Evolutionary conservation across 2,329 filamentous ascomycete species (phyloP).

Genomic region (Fusarium subtropicale): DNA sequence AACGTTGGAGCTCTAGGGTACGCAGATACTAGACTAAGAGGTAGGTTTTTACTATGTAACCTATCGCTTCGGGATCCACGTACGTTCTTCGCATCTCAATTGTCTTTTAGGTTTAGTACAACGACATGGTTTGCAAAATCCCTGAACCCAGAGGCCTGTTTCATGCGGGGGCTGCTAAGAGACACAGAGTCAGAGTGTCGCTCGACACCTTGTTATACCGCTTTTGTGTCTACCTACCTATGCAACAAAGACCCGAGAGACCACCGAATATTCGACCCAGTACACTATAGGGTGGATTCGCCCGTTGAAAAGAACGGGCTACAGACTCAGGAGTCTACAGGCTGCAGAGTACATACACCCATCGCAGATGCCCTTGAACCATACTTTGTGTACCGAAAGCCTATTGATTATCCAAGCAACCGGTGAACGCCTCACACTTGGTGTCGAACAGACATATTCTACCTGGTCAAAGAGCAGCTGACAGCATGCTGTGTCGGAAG

Average conservation of each 20-base stretch:
- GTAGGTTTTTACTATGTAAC: not conserved
- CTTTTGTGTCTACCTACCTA: not conserved
- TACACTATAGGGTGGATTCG: not conserved
- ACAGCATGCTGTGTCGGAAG: no score
- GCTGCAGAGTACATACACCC: not conserved
- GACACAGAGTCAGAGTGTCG: constrained; percentile 14
- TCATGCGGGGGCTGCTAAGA: constrained; percentile 32
- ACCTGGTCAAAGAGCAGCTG: not conserved
- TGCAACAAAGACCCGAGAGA: constrained; percentile 2
- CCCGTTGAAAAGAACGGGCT: not conserved
- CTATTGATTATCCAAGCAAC: not conserved
- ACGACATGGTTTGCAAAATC: constrained; percentile 13
- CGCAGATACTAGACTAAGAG: not conserved
- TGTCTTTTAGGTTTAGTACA: constrained; percentile 27
- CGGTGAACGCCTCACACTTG: not conserved
- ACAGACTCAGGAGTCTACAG: not conserved
- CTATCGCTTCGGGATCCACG: not conserved
- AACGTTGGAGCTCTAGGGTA: not conserved
- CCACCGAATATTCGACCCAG: not conserved
- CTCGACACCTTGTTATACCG: not conserved
- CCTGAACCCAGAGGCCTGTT: constrained; percentile 34
- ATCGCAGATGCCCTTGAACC: not conserved
- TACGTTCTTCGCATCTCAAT: constrained; percentile 21
- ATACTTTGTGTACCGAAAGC: not conserved
- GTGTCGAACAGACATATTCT: not conserved